A percentile compares a stretch with the other conserved stretches of the same genome.
phyloP scores from a whole-genome alignment of 495 filamentous ascomycete genomes.

The Aspergillus mulundensis region DNA sequence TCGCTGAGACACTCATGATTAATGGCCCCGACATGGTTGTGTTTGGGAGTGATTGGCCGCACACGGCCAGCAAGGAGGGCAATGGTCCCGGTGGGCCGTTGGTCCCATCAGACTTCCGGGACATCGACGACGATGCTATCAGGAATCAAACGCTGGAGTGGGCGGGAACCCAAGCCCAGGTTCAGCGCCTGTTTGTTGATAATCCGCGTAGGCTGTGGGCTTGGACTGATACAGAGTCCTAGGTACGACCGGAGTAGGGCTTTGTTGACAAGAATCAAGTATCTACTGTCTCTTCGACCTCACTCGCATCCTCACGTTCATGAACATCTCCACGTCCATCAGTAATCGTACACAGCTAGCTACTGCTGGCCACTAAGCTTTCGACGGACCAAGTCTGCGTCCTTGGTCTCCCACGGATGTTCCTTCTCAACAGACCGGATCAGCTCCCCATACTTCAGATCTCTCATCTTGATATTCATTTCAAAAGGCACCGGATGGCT shows the following conservation, averaged over 20 bases:
- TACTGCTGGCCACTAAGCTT: no score
- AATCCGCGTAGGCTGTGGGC: not conserved
- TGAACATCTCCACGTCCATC: no score
- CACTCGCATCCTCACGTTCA: no score
- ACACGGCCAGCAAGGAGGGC: not conserved
- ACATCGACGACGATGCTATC: not conserved
- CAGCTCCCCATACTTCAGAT: conserved; percentile 24
- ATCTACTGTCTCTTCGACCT: no score
- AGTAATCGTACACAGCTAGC: no score
- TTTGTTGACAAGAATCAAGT: no score
- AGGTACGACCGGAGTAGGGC: no score
- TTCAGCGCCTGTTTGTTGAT: not conserved
- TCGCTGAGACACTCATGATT: not conserved
- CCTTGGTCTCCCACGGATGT: conserved; percentile 21
- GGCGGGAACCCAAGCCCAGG: not conserved
- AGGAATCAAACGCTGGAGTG: not conserved
- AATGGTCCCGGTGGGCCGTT: not conserved
- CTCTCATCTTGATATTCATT: conserved; percentile 31
- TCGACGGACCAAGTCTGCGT: no score
- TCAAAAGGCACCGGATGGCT: conserved; percentile 37
- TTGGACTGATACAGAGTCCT: not conserved
- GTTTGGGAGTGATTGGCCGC: conserved; percentile 1
- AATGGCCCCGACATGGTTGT: conserved; percentile 1
- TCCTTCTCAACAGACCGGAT: conserved; percentile 33
- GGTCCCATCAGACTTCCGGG: not conserved